A percentile compares a stretch with the other conserved stretches of the same genome.
Conservation (phyloP, 2,329 filamentous ascomycete species). For the Alternaria incomplexa region DNA sequence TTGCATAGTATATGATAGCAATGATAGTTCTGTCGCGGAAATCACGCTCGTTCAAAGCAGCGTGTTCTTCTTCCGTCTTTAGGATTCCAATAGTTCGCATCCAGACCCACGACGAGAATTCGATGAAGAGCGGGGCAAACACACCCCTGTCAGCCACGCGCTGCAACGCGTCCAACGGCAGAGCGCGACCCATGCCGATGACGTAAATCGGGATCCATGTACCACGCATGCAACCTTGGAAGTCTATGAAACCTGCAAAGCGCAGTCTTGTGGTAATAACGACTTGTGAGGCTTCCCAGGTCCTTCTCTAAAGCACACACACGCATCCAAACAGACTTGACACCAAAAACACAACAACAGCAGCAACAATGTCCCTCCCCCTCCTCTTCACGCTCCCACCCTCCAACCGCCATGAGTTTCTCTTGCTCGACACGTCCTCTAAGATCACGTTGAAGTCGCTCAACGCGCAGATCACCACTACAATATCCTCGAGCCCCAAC, state of each 20-base stretch:
- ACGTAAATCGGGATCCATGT: slow-evolving; percentile 20
- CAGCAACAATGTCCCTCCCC: slow-evolving; percentile 33
- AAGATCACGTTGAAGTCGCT: slow-evolving; percentile 37
- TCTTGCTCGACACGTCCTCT: slow-evolving; percentile 29
- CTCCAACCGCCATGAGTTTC: slow-evolving; percentile 41
- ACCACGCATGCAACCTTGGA: neutral
- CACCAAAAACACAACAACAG: neutral
- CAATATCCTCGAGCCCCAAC: slow-evolving; percentile 33
- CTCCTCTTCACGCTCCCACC: slow-evolving; percentile 45
- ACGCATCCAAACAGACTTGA: neutral
- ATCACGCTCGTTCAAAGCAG: neutral
- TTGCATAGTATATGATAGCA: neutral
- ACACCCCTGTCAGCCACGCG: slow-evolving; percentile 11
- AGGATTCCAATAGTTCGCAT: neutral
- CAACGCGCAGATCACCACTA: slow-evolving; percentile 38
- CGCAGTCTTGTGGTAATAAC: neutral
- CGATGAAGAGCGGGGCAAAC: neutral
- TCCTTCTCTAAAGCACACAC: neutral
- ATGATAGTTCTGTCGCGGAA: neutral
- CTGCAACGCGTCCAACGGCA: slow-evolving; percentile 5
- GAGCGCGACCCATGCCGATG: slow-evolving; percentile 14
- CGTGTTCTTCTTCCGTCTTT: neutral
- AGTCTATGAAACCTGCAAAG: slow-evolving; percentile 12
- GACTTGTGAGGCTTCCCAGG: neutral
- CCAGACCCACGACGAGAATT: neutral